A percentile compares a stretch with the other conserved stretches of the same genome.
Evolutionary conservation across 129 eudicot species (phyloP).

Genomic region (Solidago caesia): DNA sequence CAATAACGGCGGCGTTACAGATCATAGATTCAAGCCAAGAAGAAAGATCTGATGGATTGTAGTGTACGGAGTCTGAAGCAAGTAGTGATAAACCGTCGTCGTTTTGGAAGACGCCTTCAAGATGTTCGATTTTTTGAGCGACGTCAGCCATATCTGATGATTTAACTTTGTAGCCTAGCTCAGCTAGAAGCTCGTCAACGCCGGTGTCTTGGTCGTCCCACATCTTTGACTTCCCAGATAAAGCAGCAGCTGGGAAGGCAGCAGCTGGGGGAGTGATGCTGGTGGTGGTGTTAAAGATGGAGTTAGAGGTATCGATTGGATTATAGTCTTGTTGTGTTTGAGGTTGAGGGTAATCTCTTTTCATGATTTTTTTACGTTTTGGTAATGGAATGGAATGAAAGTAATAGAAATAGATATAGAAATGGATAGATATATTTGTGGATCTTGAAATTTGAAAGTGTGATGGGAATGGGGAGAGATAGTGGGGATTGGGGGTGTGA

Average conservation of each 20-base stretch:
- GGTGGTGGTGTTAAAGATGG: too few species aligned
- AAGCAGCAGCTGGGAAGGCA: constrained; percentile 8
- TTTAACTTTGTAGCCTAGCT: constrained; percentile 64
- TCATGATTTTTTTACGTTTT: not conserved
- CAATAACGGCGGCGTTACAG: not conserved
- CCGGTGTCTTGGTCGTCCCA: constrained; percentile 48
- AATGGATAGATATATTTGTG: not conserved
- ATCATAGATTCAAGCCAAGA: constrained; percentile 72
- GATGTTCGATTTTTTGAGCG: constrained; percentile 63
- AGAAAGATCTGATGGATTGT: constrained; percentile 73
- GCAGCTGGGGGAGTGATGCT: not conserved
- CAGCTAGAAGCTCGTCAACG: constrained; percentile 71
- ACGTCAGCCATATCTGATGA: constrained; percentile 71
- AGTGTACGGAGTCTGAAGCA: constrained; percentile 62
- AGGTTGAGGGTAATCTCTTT: constrained; percentile 21
- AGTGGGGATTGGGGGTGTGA: constrained; percentile 7
- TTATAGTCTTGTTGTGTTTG: not conserved
- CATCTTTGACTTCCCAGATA: constrained; percentile 29
- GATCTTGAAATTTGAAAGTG: not conserved
- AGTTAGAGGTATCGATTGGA: too few species aligned
- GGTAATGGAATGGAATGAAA: not conserved
- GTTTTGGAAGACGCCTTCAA: constrained; percentile 54
- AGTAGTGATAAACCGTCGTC: constrained; percentile 52
- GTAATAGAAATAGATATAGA: too few species aligned
- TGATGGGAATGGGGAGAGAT: not conserved